A percentile compares a stretch with the other conserved stretches of the same genome.
Evolutionary conservation across 768 basidiomycete genomes (phyloP).

Genomic region (Kwoniella shandongensis): DNA sequence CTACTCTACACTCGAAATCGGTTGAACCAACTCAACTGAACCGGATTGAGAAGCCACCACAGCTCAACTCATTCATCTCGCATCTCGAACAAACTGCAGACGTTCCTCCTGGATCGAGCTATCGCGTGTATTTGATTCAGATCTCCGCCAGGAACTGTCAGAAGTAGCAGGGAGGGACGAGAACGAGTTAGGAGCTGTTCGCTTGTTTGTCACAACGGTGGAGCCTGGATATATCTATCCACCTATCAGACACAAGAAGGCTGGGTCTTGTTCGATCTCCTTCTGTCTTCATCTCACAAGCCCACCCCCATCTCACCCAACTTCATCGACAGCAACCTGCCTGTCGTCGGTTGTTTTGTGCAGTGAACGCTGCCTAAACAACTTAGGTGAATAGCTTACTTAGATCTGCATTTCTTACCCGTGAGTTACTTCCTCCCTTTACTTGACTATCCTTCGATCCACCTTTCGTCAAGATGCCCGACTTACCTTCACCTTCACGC

Average conservation of each 20-base stretch:
- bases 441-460: neutral
- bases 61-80: neutral
- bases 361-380: constrained; percentile 16
- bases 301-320: no score
- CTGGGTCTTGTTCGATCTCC: no score
- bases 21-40: neutral
- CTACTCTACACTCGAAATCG: neutral
- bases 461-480: neutral
- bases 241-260: no score
- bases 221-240: no score
- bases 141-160: neutral
- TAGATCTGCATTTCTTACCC: no score
- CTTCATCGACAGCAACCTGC: constrained; percentile 6
- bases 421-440: no score
- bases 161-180: neutral
- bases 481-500: neutral
- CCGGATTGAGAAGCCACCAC: neutral
- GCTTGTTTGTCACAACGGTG: no score
- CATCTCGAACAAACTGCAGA: neutral
- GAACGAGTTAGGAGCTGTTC: no score
- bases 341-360: no score
- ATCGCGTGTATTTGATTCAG: no score
- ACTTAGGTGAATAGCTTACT: neutral
- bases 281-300: no score
- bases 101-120: neutral